Evolutionary conservation across 768 basidiomycete species (phyloP).

Genomic region (Mycena chlorophos): DNA sequence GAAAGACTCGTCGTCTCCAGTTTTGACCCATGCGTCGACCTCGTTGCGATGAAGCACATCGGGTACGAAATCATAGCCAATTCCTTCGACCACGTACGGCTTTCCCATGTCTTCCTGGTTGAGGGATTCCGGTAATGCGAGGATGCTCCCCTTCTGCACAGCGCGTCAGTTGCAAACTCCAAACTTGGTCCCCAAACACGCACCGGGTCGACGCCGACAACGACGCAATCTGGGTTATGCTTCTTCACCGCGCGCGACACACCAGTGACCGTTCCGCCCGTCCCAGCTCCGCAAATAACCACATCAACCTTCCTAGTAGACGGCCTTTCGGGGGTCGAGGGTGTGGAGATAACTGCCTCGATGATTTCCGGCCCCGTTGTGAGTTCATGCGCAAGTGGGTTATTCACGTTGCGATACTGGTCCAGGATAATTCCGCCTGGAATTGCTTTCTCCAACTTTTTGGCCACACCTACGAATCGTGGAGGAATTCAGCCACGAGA

Average conservation of each 20-base stretch:
- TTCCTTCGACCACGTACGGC: conserved; percentile 88
- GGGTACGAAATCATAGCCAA: conserved; percentile 93
- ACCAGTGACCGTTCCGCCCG: conserved; percentile 94
- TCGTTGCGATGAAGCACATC: conserved; percentile 76
- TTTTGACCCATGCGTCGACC: conserved; percentile 86
- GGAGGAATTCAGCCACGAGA: conserved; percentile 87
- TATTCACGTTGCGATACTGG: conserved; percentile 88
- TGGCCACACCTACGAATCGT: conserved; percentile 83
- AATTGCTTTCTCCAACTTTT: conserved; percentile 72
- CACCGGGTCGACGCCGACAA: conserved; percentile 93
- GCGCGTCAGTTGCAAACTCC: conserved; percentile 12
- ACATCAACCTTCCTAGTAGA: conserved; percentile 80
- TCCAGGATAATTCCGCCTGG: conserved; percentile 88
- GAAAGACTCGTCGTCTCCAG: conserved; percentile 79
- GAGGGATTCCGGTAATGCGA: conserved; percentile 69
- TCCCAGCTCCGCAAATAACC: conserved; percentile 85
- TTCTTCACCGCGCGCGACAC: conserved; percentile 78
- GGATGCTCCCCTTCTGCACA: conserved; percentile 80
- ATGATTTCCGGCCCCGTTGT: conserved; percentile 93
- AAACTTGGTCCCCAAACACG: conserved; percentile 26
- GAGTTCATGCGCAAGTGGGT: conserved; percentile 87
- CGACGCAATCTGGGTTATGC: conserved; percentile 70
- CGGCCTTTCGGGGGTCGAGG: conserved; percentile 53
- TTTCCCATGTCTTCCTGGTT: conserved; percentile 53
- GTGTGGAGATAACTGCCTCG: conserved; percentile 67